Conservation (phyloP, 2,329 filamentous ascomycete genomes). For the Pyricularia grisea region DNA sequence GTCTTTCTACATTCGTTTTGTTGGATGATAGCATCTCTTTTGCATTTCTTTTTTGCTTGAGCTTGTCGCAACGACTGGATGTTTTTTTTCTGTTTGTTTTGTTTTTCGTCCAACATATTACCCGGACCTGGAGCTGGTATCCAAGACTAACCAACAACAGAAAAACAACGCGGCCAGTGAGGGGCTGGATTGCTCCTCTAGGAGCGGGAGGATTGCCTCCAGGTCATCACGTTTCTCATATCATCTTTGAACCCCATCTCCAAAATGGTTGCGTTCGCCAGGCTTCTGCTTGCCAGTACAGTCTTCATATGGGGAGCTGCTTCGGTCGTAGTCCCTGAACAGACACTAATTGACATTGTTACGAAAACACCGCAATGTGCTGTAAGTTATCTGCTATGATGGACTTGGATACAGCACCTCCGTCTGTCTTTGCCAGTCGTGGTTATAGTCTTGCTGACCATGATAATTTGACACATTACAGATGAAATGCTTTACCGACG, state of each 20-base stretch:
- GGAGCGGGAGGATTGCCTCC: neutral
- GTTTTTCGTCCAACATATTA: neutral
- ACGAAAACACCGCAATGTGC: neutral
- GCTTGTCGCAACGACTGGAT: neutral
- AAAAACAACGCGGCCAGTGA: no score
- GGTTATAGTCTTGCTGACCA: neutral
- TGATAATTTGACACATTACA: neutral
- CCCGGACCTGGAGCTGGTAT: neutral
- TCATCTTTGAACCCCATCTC: neutral
- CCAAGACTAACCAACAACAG: neutral
- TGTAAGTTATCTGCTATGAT: neutral
- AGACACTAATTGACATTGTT: neutral
- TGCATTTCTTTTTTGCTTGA: neutral
- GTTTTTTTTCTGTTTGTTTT: neutral
- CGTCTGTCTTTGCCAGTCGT: neutral
- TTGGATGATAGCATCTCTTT: neutral
- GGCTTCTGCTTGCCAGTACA: neutral
- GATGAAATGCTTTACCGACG: neutral
- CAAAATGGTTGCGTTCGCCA: neutral
- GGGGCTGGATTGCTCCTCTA: neutral
- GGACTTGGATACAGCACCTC: neutral
- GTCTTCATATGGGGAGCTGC: neutral
- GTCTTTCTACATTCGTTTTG: neutral
- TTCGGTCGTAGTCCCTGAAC: neutral
- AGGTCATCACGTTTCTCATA: neutral